Evolutionary conservation across 2,329 filamentous ascomycete species (phyloP).

Genomic region (Fusarium denticulatum): DNA sequence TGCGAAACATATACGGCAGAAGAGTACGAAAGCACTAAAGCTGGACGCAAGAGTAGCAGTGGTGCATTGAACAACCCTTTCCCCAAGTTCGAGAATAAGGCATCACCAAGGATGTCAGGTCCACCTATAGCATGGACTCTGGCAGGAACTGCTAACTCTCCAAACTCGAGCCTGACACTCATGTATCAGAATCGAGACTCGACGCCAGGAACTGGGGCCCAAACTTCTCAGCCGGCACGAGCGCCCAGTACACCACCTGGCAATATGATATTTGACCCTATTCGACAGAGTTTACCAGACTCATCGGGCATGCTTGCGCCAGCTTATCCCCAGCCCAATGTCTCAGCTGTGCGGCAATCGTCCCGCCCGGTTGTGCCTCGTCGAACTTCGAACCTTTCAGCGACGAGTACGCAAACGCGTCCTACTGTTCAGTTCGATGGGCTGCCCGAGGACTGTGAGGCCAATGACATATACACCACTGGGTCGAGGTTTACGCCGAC

Average conservation of each 20-base stretch:
- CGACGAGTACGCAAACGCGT: conserved; percentile 31
- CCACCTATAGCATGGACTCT: conserved; percentile 81
- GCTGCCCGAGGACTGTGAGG: conserved; percentile 45
- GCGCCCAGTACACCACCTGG: conserved; percentile 62
- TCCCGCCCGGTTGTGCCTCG: conserved; percentile 45
- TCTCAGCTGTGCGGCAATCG: conserved; percentile 60
- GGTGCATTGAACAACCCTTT: conserved; percentile 52
- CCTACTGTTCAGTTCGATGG: conserved; percentile 46
- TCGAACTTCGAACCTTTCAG: conserved; percentile 39
- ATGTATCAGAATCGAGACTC: conserved; percentile 71
- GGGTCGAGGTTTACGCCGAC: conserved; percentile 52
- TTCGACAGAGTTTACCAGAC: conserved; percentile 65
- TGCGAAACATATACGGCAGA: conserved; percentile 74
- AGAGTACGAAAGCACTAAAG: conserved; percentile 78
- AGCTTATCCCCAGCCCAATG: conserved; percentile 59
- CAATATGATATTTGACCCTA: conserved; percentile 70
- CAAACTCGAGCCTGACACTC: conserved; percentile 83
- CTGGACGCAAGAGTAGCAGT: conserved; percentile 57
- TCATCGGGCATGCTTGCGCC: conserved; percentile 59
- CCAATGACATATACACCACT: conserved; percentile 48
- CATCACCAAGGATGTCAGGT: conserved; percentile 58
- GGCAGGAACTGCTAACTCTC: conserved; percentile 87
- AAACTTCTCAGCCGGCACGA: conserved; percentile 16
- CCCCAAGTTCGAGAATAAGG: conserved; percentile 55
- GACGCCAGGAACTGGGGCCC: neutral